Evolutionary conservation across 1,139 yeast genomes (phyloP), one percentile per base, ranked within the genome.

Genomic region (Suhomyces taliae): DNA sequence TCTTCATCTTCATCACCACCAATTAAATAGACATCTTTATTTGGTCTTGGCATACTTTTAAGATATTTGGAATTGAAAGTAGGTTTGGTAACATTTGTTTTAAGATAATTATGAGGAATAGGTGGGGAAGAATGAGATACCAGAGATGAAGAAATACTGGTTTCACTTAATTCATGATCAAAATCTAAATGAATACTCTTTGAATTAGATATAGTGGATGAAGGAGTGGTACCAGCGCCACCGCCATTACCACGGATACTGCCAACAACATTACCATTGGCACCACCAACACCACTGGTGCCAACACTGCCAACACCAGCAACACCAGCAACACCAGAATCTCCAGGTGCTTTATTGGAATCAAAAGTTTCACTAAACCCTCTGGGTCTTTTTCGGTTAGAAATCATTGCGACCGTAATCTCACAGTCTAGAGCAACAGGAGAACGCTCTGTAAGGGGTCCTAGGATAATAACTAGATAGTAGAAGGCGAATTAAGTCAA

Each of bases 381-480:
- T 59, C 80, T 68, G 36, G 80, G 79, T 53, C 80, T 63, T 52
- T 75, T 75, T 52, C 80, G 59, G 55, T 74, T 74, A 35, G 74
- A 62, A 29, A 72, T 69, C 52, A 40, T 49, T n/a, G 37, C 35
- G 45, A 35, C 41, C 39, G 40, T 19, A 24, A 39, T 42, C 39
- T 26, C 27, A 37, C 43, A 39, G 43, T 33, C 43, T 29, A 37
- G 48, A 42, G 48, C 48, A 43, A 31, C 27, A 19, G 14, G 27
- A n/a, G 38, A 29, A 35, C 48, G 44, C 48, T 40, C 43, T 27
- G 31, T 4, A 14, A 9, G 26, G 14, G 29, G 24, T 27, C 8
- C 11, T 9, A 7, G 32, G 32, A 9, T 29, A 11, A 29, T 9
- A 29, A 11, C 32, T 29, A 29, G 32, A 9, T 29, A 29, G 9